These are phyloP conservation scores for Drechslerella stenobrocha DNA, from an alignment of 2,329 filamentous ascomycete species.

Conservation along the genomic window DNA sequence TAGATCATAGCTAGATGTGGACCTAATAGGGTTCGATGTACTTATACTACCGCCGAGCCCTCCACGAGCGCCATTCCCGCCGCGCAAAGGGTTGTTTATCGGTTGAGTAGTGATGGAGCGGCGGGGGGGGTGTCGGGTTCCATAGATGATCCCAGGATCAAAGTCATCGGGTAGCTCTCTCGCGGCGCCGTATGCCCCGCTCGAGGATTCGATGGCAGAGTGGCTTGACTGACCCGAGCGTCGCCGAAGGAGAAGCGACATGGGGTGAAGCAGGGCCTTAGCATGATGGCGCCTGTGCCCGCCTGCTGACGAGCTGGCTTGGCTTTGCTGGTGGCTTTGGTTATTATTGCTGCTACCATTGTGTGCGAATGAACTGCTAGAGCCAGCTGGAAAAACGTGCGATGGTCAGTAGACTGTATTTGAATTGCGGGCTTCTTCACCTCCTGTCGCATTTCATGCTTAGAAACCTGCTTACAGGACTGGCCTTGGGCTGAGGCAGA, in stretches of 20 bases:
- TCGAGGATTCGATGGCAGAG: conserved; percentile 12
- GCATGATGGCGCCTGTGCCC: conserved; percentile 42
- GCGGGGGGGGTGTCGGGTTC: conserved; percentile 60
- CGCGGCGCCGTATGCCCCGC: conserved; percentile 51
- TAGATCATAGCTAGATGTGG: neutral
- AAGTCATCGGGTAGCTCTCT: conserved; percentile 59
- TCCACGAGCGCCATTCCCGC: conserved; percentile 10
- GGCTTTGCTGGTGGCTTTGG: conserved; percentile 9
- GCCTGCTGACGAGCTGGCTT: conserved; percentile 7
- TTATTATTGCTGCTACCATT: no score
- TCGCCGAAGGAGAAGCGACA: conserved; percentile 63
- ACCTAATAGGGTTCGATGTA: conserved; percentile 8
- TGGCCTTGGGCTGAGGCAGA: conserved; percentile 13
- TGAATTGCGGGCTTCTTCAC: no score
- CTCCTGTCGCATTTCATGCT: neutral
- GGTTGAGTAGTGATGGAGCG: conserved; percentile 64
- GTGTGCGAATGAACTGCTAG: conserved; percentile 16
- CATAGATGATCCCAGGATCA: conserved; percentile 64
- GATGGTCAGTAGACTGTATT: neutral
- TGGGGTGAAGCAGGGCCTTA: conserved; percentile 55
- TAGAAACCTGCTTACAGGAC: conserved; percentile 13
- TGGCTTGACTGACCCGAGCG: conserved; percentile 60
- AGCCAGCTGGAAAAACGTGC: conserved; percentile 4
- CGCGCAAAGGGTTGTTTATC: conserved; percentile 24
- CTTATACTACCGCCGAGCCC: conserved; percentile 10